A percentile compares a stretch with the other conserved stretches of the same genome.
These are phyloP conservation scores for Termitomyces sp. DNA, from an alignment of 768 basidiomycete species.

Conservation along the genomic window DNA sequence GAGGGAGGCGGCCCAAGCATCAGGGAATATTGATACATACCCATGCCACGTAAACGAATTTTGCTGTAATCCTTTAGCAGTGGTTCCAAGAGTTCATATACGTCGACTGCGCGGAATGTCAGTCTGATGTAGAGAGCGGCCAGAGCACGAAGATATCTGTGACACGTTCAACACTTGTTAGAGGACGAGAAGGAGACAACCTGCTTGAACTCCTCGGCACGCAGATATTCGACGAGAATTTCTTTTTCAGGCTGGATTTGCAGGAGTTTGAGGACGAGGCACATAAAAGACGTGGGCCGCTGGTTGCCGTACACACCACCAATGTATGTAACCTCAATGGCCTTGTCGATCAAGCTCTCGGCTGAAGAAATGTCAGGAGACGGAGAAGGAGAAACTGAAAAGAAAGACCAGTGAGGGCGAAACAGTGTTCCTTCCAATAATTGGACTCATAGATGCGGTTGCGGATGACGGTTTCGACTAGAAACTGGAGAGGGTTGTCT, in stretches of 20 bases:
- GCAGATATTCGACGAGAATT: conserved; percentile 91
- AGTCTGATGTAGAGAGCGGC: conserved; percentile 94
- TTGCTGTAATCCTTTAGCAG: conserved; percentile 93
- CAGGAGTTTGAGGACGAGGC: conserved; percentile 87
- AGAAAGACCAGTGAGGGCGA: conserved; percentile 83
- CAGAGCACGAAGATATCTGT: conserved; percentile 89
- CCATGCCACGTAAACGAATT: conserved; percentile 73
- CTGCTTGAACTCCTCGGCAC: conserved; percentile 99
- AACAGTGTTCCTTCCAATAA: conserved; percentile 99
- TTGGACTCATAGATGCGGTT: conserved; percentile 92
- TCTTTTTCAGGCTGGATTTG: conserved; percentile 99
- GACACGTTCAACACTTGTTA: conserved; percentile 4
- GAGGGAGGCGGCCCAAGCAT: conserved; percentile 3
- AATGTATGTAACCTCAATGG: conserved; percentile 75
- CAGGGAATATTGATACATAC: conserved; percentile 41
- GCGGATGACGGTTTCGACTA: conserved; percentile 96
- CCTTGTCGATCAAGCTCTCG: conserved; percentile 90
- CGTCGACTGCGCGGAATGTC: conserved; percentile 87
- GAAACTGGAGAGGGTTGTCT: conserved; percentile 49
- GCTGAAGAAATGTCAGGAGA: conserved; percentile 42
- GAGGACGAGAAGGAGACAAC: background rate
- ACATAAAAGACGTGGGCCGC: conserved; percentile 90
- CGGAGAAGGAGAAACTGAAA: background rate
- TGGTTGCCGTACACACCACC: conserved; percentile 97
- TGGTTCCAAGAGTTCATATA: conserved; percentile 92